phyloP scores from a whole-genome alignment of 208 protist species.

The Histomonas meleagridis region DNA sequence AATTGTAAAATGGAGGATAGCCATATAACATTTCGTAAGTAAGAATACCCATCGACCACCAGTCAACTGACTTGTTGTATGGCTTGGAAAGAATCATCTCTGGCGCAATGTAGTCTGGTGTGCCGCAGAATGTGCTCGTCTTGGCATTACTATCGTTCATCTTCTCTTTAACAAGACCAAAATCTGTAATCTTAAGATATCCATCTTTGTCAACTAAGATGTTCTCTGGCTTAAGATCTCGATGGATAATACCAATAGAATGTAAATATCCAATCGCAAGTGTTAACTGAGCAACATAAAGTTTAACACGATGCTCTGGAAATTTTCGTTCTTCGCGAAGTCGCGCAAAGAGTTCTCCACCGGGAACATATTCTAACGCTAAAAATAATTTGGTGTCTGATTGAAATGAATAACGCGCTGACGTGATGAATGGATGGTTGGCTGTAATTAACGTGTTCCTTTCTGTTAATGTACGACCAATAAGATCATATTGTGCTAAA shows the following conservation, averaged over 20 bases:
- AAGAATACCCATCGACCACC: constrained; percentile 63
- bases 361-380: neutral
- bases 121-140: no score
- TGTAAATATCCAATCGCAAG: constrained; percentile 57
- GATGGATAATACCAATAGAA: constrained; percentile 51
- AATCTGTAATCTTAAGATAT: constrained; percentile 44
- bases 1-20: constrained; percentile 57
- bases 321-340: constrained; percentile 55
- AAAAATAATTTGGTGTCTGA: neutral
- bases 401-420: neutral
- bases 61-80: constrained; percentile 62
- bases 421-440: neutral
- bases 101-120: no score
- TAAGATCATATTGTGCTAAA: neutral
- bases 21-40: constrained; percentile 64
- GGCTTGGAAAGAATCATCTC: constrained; percentile 46
- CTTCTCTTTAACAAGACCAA: constrained; percentile 24
- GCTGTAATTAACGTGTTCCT: neutral
- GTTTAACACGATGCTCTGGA: constrained; percentile 47
- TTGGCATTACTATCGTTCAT: neutral
- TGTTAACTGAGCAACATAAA: constrained; percentile 60
- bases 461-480: neutral
- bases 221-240: no score
- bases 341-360: constrained; percentile 45
- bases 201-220: no score